These are phyloP conservation scores for Botrytis aclada DNA, from an alignment of 2,329 filamentous ascomycete species.

Conservation along the genomic window DNA sequence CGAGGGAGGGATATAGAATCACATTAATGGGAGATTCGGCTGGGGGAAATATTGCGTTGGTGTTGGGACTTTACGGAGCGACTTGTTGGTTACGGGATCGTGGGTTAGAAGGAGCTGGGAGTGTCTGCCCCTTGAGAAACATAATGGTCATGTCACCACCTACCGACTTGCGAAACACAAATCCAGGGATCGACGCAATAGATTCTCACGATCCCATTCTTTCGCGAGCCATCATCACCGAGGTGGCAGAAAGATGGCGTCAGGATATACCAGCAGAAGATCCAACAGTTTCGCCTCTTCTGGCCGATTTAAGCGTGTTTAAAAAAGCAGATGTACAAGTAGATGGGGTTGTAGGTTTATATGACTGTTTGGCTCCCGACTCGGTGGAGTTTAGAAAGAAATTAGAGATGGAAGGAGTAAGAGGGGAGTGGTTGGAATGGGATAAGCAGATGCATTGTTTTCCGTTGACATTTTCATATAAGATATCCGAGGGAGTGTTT, in stretches of 20 bases:
- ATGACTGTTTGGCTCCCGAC: constrained; percentile 26
- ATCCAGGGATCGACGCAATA: constrained; percentile 25
- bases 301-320: constrained; percentile 25
- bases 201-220: constrained; percentile 23
- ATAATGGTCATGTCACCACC: constrained; percentile 28
- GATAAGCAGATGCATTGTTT: constrained; percentile 32
- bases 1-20: not conserved
- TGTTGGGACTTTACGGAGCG: not conserved
- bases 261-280: constrained; percentile 21
- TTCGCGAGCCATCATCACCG: constrained; percentile 22
- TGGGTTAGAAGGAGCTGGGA: not conserved
- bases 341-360: constrained; percentile 26
- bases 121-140: constrained; percentile 19
- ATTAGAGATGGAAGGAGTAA: constrained; percentile 21
- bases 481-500: constrained; percentile 2
- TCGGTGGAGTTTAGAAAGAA: constrained; percentile 24
- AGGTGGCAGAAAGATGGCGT: constrained; percentile 25
- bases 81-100: not conserved
- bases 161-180: constrained; percentile 25
- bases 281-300: constrained; percentile 25
- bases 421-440: constrained; percentile 29
- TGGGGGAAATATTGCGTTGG: constrained; percentile 1
- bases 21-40: constrained; percentile 14
- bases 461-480: constrained; percentile 13
- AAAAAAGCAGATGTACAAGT: constrained; percentile 25